Evolutionary conservation across 352 stramenopile species (phyloP).

Genomic region (Globisporangium yorkense): DNA sequence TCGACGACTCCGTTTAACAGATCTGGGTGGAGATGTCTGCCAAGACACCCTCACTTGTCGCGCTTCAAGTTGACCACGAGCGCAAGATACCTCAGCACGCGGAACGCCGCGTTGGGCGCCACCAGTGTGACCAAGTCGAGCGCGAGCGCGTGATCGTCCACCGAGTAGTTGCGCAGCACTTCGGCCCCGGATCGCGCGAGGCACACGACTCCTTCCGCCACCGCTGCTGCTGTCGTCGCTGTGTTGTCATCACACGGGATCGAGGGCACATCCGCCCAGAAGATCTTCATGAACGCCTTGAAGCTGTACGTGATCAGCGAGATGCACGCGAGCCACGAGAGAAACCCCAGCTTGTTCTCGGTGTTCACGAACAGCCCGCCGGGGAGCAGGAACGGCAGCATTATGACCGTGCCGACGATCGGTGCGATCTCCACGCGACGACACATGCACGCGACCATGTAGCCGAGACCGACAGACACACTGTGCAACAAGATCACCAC

Average conservation of each 20-base stretch:
- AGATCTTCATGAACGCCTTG: constrained; percentile 43
- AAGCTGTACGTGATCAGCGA: constrained; percentile 47
- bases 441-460: constrained; percentile 32
- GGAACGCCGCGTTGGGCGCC: not conserved
- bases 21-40: no score
- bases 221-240: no score
- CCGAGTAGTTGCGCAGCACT: constrained; percentile 3
- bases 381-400: constrained; percentile 40
- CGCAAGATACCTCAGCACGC: not conserved
- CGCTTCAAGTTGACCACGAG: not conserved
- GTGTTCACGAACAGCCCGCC: constrained; percentile 40
- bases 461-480: constrained; percentile 27
- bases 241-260: constrained; percentile 25
- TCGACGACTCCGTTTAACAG: no score
- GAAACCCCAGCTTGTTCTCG: constrained; percentile 30
- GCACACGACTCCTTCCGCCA: not conserved
- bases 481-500: constrained; percentile 35
- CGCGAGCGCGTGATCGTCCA: not conserved
- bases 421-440: constrained; percentile 25
- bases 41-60: not conserved
- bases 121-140: not conserved
- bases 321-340: constrained; percentile 39
- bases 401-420: constrained; percentile 27
- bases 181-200: not conserved
- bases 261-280: constrained; percentile 24